Evolutionary conservation across 192 early-diverging fungal genomes (phyloP), one percentile per base, ranked within the genome.

Genomic region (Entomortierella parvispora): DNA sequence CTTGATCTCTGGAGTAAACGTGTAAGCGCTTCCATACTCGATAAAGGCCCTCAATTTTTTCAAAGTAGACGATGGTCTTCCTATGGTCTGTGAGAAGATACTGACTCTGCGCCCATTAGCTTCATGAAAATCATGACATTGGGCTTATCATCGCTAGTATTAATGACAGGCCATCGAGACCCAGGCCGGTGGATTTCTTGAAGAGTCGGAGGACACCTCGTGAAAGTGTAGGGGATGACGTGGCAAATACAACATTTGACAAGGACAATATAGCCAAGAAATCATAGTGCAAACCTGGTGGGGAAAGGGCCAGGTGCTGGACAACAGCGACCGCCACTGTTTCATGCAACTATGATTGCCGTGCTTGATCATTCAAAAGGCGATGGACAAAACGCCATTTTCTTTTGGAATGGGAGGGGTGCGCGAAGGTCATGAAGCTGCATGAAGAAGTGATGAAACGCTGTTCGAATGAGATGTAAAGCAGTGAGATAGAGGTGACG

Each of bases 31-130:
- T 4, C 18, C 8, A 31, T 8, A 52, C 66, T 4, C 0, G 2
- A 4, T 58, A 23, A 0, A 57, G 28, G 0, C 52, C 57, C 4
- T 32, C 8, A 15, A 46, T 32, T 14, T 22, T 54, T 15, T 61
- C 28, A 25, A 68, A 68, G 44, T 68, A 68, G 0, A 68, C 57
- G 25, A 68, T 68, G 18, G 66, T 68, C 29, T 68, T 68, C 10
- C n/a, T 29, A 40, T 7, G 40, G 29, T 67, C 66, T 32, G 15
- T 3, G 23, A 69, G 15, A 55, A 69, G 48, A 3, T 15, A 23
- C 22, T 46, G 37, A 28, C 53, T 33, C 46, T 32, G 3, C n/a
- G 23, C 37, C 54, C 20, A n/a, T 2, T 9, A 7, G 32, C n/a
- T 28, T 18, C 18, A 50, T 50, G 25, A 23, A 22, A 43, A 43